Conservation (phyloP, 148 eudicot species). For the Rheum nobile region DNA sequence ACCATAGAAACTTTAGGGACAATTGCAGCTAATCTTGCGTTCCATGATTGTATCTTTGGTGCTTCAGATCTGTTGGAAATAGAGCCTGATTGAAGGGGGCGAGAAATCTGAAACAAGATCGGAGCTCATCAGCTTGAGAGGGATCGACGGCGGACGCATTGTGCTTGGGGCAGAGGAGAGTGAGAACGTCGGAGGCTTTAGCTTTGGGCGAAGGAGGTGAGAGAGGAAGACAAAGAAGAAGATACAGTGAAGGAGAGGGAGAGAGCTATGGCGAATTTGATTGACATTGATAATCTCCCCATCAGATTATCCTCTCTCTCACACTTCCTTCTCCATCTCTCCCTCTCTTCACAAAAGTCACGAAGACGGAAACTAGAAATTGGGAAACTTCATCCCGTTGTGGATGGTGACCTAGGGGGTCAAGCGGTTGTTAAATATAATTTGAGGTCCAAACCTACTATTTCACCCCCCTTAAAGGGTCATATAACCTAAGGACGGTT, state of each 20-base stretch:
- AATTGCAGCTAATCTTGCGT: not conserved
- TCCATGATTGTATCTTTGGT: not conserved
- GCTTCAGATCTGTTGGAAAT: not conserved
- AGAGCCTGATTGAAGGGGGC: constrained; percentile 37
- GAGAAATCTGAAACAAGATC: constrained; percentile 72
- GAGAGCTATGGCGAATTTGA: constrained; percentile 41
- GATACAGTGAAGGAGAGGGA: constrained; percentile 37
- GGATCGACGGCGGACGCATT: constrained; percentile 40
- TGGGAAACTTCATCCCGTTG: no score
- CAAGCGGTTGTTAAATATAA: no score
- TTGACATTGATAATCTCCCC: constrained; percentile 17
- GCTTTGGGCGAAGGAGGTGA: constrained; percentile 37
- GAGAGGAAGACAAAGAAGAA: constrained; percentile 9
- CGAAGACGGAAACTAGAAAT: no score
- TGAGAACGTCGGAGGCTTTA: constrained; percentile 52
- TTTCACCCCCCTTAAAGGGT: no score
- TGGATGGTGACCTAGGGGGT: no score
- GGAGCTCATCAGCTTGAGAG: constrained; percentile 27
- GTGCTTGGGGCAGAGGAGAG: constrained; percentile 50
- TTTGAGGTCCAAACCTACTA: no score
- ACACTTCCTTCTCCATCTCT: no score
- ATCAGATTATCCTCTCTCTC: constrained; percentile 4
- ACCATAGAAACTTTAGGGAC: not conserved
- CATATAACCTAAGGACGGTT: no score
- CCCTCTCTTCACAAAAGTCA: not conserved